Evolutionary conservation across 306 rosid species (phyloP), one percentile per base, ranked within the genome.

Genomic region (Glycine latifolia): DNA sequence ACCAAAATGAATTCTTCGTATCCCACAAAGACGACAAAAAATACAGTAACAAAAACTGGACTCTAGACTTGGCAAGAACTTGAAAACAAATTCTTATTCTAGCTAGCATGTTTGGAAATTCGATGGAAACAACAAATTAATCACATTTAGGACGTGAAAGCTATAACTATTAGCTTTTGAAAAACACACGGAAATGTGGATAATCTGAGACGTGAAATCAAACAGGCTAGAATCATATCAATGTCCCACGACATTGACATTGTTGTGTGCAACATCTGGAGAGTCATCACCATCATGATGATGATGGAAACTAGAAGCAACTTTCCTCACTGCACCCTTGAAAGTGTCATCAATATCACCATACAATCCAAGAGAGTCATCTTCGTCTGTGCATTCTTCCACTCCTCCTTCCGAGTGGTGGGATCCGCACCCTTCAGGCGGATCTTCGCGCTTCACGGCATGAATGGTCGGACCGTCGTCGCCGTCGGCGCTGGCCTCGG

Each of bases 291-390:
- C 71, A 11, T 47, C 72, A 26, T 26, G 2, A 26, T 26, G 31
- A 1, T 17, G 55, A 4, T 35, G 73, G 8, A 47, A 0, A 35
- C 17, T 16, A 3, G 13, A 47, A 15, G 10, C 0, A n/a, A 0
- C 15, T 35, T 41, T 69, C 54, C 11, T 71, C 0, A 8, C 1
- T 12, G 4, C 47, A 37, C 0, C 43, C 47, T 5, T 87, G 66
- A 33, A 87, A 77, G 87, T 67, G 69, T 87, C 90, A 73, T 87
- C 90, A n/a, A 81, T 35, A 62, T 87, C 87, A 0, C 58, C 26
- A 72, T 83, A 79, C 39, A 86, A 20, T 12, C 86, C 86, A 9
- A 79, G 82, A 10, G 17, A 0, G 52, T 78, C 86, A 17, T 84
- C 83, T 41, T 86, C 84, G n/a, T 10, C 79, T 0, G 41, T n/a